phyloP scores from a whole-genome alignment of 768 basidiomycete genomes.

The Lyophyllum shimeji region DNA sequence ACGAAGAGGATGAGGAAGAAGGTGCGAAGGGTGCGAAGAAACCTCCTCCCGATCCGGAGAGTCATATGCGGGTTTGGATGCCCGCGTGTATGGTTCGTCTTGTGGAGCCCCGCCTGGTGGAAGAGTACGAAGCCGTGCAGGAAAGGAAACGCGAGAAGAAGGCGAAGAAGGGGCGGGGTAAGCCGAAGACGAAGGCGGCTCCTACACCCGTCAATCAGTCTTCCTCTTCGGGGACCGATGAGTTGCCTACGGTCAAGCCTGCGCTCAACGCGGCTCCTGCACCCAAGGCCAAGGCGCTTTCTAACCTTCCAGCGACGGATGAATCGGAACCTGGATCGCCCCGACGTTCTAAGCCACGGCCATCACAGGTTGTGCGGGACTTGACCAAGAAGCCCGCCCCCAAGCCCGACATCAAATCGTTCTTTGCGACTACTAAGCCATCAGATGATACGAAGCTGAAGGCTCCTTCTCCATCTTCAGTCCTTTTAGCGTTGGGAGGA shows the following conservation, averaged over 20 bases:
- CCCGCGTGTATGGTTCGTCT: slow-evolving; percentile 75
- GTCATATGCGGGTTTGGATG: slow-evolving; percentile 73
- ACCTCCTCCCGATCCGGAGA: slow-evolving; percentile 48
- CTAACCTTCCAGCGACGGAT: not conserved
- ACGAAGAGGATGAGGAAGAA: slow-evolving; percentile 46
- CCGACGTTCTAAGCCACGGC: not conserved
- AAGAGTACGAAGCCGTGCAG: slow-evolving; percentile 53
- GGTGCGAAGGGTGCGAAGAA: slow-evolving; percentile 31
- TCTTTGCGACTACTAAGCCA: slow-evolving; percentile 9
- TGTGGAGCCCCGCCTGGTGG: slow-evolving; percentile 65
- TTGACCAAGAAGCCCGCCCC: slow-evolving; percentile 17
- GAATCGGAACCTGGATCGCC: not conserved
- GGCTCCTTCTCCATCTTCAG: not conserved
- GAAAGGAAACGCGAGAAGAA: slow-evolving; percentile 53
- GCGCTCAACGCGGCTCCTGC: not conserved
- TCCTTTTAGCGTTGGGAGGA: not conserved
- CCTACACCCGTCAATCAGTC: slow-evolving; percentile 9
- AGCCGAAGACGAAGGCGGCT: slow-evolving; percentile 17
- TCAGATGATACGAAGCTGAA: not conserved
- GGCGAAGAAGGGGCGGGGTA: slow-evolving; percentile 36
- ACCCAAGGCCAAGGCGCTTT: not conserved
- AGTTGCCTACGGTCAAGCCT: slow-evolving; percentile 7
- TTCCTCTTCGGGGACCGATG: slow-evolving; percentile 2
- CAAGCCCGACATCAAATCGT: slow-evolving; percentile 2
- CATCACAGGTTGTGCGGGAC: slow-evolving; percentile 15